Conservation (phyloP, 2,329 filamentous ascomycete genomes). For the Grosmannia serpens region DNA sequence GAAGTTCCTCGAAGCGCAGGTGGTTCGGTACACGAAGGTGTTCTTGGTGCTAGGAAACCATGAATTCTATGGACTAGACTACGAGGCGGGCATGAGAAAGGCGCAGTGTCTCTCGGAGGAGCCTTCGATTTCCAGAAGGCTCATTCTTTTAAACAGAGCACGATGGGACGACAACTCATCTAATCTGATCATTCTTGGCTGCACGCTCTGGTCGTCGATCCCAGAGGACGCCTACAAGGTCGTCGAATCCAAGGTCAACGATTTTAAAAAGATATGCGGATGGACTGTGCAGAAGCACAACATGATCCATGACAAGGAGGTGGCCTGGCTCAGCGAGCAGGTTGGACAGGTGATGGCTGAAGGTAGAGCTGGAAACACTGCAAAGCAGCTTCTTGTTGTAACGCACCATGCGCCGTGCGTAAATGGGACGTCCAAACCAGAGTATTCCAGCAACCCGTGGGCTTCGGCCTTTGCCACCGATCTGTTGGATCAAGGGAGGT, state of each 20-base stretch:
- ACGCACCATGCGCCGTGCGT: constrained; percentile 48
- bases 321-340: constrained; percentile 35
- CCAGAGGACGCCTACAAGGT: constrained; percentile 23
- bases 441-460: constrained; percentile 34
- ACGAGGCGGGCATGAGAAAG: neutral
- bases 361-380: neutral
- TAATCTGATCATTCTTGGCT: constrained; percentile 44
- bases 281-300: constrained; percentile 43
- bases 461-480: constrained; percentile 42
- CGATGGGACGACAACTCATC: constrained; percentile 23
- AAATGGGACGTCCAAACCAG: constrained; percentile 34
- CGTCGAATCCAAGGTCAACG: constrained; percentile 34
- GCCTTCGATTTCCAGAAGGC: constrained; percentile 21
- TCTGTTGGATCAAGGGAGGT: constrained; percentile 19
- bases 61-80: constrained; percentile 31
- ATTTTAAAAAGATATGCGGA: constrained; percentile 39
- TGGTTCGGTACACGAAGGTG: constrained; percentile 33
- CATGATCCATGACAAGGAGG: constrained; percentile 31
- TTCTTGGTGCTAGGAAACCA: constrained; percentile 46
- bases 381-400: constrained; percentile 22
- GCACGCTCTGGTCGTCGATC: constrained; percentile 45
- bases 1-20: constrained; percentile 34
- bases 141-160: constrained; percentile 32
- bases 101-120: constrained; percentile 17
- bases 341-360: constrained; percentile 15